Conservation (phyloP, 73 alveolate genomes). For the Blepharisma japonicum region DNA sequence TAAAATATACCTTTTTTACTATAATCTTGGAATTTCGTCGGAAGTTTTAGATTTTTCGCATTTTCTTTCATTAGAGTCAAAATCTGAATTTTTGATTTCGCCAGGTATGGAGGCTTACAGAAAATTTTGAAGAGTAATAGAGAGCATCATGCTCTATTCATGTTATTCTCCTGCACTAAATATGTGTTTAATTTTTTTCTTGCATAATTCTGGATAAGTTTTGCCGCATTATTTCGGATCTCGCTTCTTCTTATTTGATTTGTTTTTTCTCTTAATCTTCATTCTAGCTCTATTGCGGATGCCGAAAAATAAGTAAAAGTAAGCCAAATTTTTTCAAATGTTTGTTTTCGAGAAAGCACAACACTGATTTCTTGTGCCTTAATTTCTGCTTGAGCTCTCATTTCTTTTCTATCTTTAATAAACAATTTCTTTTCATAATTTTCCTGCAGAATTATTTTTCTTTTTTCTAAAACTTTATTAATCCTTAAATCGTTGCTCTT, state of each 20-base stretch:
- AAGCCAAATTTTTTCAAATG: constrained; percentile 5
- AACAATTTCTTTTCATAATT: not conserved
- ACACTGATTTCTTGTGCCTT: constrained; percentile 3
- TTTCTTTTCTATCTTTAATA: not conserved
- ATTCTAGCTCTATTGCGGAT: not conserved
- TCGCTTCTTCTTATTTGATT: not conserved
- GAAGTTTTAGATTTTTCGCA: not conserved
- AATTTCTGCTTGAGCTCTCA: not conserved
- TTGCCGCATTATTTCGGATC: not conserved
- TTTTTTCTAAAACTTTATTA: not conserved
- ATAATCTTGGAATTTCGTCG: not conserved
- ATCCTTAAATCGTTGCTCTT: not conserved
- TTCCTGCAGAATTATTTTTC: not conserved
- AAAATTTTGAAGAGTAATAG: not conserved
- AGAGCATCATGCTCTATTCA: not conserved
- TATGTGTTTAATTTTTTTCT: not conserved
- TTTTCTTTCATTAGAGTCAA: not conserved
- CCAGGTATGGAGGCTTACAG: not conserved
- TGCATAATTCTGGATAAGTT: not conserved
- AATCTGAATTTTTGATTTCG: not conserved
- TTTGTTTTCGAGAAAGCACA: constrained; percentile 6
- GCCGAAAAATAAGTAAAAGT: not conserved
- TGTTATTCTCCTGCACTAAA: not conserved
- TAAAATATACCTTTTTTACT: not conserved
- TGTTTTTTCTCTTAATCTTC: not conserved